These are phyloP conservation scores for Chlorella sp. DNA, from an alignment of 139 green algal genomes.

Conservation along the genomic window DNA sequence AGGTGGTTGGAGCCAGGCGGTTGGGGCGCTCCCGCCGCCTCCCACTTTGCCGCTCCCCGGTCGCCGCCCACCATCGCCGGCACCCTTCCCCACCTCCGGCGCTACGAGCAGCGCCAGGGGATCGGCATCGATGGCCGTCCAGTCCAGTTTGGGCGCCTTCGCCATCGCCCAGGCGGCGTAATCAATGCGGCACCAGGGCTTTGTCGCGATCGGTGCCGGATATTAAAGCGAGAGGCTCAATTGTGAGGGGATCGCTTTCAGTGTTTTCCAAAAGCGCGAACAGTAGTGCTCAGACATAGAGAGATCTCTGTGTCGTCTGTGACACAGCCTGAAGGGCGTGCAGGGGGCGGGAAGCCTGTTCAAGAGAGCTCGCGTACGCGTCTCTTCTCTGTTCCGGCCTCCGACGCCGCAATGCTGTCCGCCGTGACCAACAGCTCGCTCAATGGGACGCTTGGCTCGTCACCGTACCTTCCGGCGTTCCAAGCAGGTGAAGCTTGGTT, in stretches of 20 bases:
- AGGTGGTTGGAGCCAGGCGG: background rate
- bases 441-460: too few species aligned
- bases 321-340: too few species aligned
- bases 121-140: constrained; percentile 29
- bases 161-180: background rate
- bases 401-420: too few species aligned
- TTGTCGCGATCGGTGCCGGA: background rate
- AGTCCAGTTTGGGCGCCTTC: background rate
- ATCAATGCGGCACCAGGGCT: background rate
- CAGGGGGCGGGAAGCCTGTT: too few species aligned
- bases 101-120: constrained; percentile 42
- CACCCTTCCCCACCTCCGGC: constrained; percentile 3
- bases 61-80: background rate
- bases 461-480: too few species aligned
- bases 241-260: background rate
- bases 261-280: background rate
- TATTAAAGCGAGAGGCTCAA: background rate
- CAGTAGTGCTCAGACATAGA: background rate
- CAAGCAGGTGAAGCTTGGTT: too few species aligned
- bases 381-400: too few species aligned
- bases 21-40: background rate
- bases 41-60: background rate
- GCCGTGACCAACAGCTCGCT: too few species aligned
- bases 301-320: background rate
- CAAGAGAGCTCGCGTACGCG: too few species aligned